Conservation (phyloP, 129 eudicot species). For the Helichrysum umbraculigerum region DNA sequence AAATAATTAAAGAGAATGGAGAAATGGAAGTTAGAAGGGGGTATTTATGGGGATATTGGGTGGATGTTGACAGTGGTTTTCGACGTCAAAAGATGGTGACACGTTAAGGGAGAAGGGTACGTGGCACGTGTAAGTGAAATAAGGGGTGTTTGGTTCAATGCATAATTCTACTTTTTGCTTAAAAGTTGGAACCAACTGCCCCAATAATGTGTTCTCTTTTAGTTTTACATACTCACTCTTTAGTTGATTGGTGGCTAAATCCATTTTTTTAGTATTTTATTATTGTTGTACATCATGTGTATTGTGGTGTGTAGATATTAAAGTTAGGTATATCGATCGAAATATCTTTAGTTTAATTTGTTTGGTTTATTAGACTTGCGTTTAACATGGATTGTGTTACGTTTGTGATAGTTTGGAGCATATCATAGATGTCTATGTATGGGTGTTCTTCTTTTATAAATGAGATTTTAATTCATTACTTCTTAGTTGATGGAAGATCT, state of each 20-base stretch:
- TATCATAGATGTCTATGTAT: too few relatives aligned
- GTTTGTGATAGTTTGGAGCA: too few relatives aligned
- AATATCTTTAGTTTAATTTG: background rate
- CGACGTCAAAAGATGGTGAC: constrained; percentile 44
- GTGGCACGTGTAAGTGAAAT: constrained; percentile 25
- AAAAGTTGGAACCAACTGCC: constrained; percentile 26
- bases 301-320: background rate
- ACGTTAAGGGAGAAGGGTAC: constrained; percentile 32
- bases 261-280: background rate
- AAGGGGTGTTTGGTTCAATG: constrained; percentile 27
- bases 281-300: background rate
- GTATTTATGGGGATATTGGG: constrained; percentile 30
- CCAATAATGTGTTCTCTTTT: constrained; percentile 16
- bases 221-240: constrained; percentile 3
- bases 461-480: background rate
- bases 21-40: background rate
- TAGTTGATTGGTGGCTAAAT: constrained; percentile 24
- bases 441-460: too few relatives aligned
- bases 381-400: too few relatives aligned
- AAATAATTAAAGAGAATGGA: constrained; percentile 2
- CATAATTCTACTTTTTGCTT: constrained; percentile 24
- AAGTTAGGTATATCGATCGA: background rate
- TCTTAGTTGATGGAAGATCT: too few relatives aligned
- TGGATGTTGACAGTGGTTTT: constrained; percentile 43
- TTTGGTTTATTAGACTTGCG: background rate